Evolutionary conservation across 371 early-diverging fungal species (phyloP), one percentile per base, ranked within the genome.

Genomic region (Cokeromyces recurvatus): DNA sequence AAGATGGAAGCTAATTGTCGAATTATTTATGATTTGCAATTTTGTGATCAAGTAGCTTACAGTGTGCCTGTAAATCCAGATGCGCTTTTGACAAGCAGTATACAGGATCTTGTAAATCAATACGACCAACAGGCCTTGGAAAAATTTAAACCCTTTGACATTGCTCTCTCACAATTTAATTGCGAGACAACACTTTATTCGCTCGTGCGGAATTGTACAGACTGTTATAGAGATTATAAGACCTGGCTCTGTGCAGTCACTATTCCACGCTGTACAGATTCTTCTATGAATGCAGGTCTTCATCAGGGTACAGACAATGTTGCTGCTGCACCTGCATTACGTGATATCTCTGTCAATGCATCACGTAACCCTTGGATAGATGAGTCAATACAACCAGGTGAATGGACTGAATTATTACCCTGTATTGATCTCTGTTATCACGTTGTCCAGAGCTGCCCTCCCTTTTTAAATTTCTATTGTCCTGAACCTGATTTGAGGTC

Each of bases 401-500:
- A 55, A 15, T 84, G 71, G 69, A 74, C 63, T 2, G 84, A 84
- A 43, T 45, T 81, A 10, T 45, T 80, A 36, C 85, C 85, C 12
- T 85, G 85, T 38, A 71, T 79, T 39, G 80, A 81, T 58, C 65
- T 85, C 12, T 85, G 85, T 43, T 81, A 76, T 54, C 70, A 72
- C 43, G 78, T 81, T 1, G 79, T 82, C 0, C 82, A 80, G 59
- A 79, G 82, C 36, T 85, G 85, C 53, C 85, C 85, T 25, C 71
- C 77, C 24, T 78, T 71, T 45, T 55, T 85, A 44, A 64, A 73
- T 20, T 85, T 85, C 54, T 63, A 42, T 14, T 85, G 85, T 46
- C 85, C 85, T 7, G 46, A 43, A 12, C 74, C 67, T 36, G 78
- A 81, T 48, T 54, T 81, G 35, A 75, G 66, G 4, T 24, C 47